Evolutionary conservation across 495 filamentous ascomycete genomes (phyloP).

Genomic region (Neurospora africana): DNA sequence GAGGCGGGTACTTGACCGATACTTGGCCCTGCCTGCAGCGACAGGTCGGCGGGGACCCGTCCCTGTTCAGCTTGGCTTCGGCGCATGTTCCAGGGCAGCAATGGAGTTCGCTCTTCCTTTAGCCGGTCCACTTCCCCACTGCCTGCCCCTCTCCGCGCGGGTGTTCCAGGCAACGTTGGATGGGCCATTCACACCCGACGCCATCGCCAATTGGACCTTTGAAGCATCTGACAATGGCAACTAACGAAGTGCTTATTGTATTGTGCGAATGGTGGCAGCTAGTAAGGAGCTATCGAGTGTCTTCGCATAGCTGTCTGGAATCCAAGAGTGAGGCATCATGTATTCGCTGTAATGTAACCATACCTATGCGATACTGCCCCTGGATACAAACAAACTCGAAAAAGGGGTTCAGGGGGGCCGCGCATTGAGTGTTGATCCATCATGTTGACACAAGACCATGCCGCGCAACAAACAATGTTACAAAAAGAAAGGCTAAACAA

Average conservation of each 20-base stretch:
- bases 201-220: background rate
- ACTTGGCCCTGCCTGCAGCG: background rate
- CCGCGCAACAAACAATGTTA: background rate
- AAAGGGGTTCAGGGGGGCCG: background rate
- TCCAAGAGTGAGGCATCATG: background rate
- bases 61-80: background rate
- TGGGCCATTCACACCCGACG: background rate
- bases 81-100: background rate
- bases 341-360: background rate
- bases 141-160: background rate
- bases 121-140: background rate
- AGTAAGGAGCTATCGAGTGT: background rate
- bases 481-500: background rate
- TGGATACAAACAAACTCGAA: background rate
- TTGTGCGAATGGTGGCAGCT: background rate
- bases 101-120: background rate
- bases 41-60: background rate
- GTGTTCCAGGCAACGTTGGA: background rate
- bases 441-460: background rate
- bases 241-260: background rate
- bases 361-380: background rate
- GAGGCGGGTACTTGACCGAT: background rate
- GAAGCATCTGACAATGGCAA: background rate
- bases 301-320: background rate
- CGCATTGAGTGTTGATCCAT: background rate